Conservation (phyloP, 2,329 filamentous ascomycete species). For the Claviceps pazoutovae region DNA sequence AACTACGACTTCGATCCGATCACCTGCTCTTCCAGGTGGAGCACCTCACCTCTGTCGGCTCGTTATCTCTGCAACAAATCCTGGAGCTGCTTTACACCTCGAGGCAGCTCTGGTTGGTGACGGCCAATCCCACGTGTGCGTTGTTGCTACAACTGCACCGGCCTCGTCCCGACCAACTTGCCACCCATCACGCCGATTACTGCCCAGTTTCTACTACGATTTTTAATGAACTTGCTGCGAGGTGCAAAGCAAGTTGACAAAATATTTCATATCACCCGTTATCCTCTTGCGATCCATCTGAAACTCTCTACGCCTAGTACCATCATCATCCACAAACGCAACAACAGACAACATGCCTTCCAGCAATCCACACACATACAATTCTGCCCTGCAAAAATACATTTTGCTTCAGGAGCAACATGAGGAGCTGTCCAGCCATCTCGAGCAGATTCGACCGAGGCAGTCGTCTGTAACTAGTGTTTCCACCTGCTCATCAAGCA, state of each 20-base stretch:
- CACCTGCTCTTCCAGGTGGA: not conserved
- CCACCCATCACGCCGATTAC: slow-evolving; percentile 1
- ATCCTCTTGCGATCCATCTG: not conserved
- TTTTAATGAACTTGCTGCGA: slow-evolving; percentile 2
- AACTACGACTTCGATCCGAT: not conserved
- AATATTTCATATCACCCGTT: not conserved
- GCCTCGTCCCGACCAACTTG: slow-evolving; percentile 1
- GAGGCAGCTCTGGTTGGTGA: slow-evolving; percentile 5
- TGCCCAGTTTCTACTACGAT: slow-evolving; percentile 1
- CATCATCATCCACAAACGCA: not conserved
- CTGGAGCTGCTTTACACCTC: not conserved
- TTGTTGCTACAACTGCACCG: slow-evolving; percentile 6
- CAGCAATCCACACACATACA: slow-evolving; percentile 20
- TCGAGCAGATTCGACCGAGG: slow-evolving; percentile 35
- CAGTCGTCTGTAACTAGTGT: slow-evolving; percentile 18
- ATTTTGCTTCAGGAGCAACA: slow-evolving; percentile 40
- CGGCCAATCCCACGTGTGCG: slow-evolving; percentile 1
- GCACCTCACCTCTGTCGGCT: not conserved
- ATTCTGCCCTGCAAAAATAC: slow-evolving; percentile 39
- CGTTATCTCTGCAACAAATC: slow-evolving; percentile 2
- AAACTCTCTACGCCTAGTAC: not conserved
- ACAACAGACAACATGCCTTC: slow-evolving; percentile 16
- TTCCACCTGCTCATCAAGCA: slow-evolving; percentile 33
- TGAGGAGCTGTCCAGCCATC: slow-evolving; percentile 35
- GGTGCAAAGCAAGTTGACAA: slow-evolving; percentile 7